A percentile compares a stretch with the other conserved stretches of the same genome.
Conservation (phyloP, 306 rosid species). For the Castanea sativa region DNA sequence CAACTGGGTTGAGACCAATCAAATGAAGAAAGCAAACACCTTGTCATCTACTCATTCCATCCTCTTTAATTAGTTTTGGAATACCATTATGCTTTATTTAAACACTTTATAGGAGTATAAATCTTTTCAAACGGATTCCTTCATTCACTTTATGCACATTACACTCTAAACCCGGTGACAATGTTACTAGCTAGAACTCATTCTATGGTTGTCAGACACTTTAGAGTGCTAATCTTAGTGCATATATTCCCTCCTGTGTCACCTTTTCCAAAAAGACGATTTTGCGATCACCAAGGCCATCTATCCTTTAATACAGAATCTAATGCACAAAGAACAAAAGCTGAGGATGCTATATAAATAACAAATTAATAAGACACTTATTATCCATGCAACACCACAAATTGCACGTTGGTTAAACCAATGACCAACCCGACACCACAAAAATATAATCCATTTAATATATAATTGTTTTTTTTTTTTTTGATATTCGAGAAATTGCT, state of each 20-base stretch:
- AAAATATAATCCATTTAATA: not conserved
- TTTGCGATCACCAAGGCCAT: conserved; percentile 43
- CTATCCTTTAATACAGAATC: conserved; percentile 46
- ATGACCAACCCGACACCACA: not conserved
- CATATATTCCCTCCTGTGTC: conserved; percentile 72
- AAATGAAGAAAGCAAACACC: conserved; percentile 19
- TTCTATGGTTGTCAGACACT: conserved; percentile 55
- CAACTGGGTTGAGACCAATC: conserved; percentile 8
- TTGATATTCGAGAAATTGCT: not conserved
- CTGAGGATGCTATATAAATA: conserved; percentile 13
- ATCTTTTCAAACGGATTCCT: conserved; percentile 55
- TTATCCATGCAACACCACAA: conserved; percentile 15
- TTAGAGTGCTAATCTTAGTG: conserved; percentile 45
- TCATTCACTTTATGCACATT: conserved; percentile 45
- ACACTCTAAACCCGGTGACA: conserved; percentile 36
- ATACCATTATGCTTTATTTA: conserved; percentile 29
- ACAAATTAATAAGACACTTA: conserved; percentile 7
- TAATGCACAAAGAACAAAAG: conserved; percentile 31
- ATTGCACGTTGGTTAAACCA: conserved; percentile 3
- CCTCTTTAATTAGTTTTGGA: conserved; percentile 26
- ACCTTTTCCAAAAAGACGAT: conserved; percentile 53
- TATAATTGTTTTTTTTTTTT: too few relatives aligned
- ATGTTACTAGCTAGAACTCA: conserved; percentile 39
- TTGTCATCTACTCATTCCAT: conserved; percentile 23
- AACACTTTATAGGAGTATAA: conserved; percentile 39